Conservation (phyloP, 768 basidiomycete species). For the Hygrocybe coccinea region DNA sequence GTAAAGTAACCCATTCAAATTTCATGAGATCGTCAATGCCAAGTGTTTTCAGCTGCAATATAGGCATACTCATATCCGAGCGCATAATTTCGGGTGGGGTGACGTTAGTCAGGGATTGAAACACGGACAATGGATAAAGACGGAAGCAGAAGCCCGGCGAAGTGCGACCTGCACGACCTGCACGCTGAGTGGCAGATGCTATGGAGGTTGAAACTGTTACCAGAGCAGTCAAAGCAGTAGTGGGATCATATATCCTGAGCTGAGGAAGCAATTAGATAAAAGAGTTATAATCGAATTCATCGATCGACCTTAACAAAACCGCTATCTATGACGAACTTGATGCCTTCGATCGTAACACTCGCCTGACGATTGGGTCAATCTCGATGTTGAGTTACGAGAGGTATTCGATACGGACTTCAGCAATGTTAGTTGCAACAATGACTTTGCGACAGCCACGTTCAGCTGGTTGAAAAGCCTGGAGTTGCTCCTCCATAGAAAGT, state of each 20-base stretch:
- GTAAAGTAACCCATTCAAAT: constrained; percentile 91
- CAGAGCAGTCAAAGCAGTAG: constrained; percentile 78
- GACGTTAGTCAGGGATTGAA: constrained; percentile 56
- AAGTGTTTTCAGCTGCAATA: constrained; percentile 89
- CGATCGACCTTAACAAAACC: constrained; percentile 85
- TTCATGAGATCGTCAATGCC: constrained; percentile 94
- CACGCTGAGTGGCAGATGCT: constrained; percentile 88
- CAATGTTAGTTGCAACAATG: constrained; percentile 92
- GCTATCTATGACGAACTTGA: constrained; percentile 89
- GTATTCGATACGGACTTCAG: constrained; percentile 53
- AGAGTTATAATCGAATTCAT: not conserved
- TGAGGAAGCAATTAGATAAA: not conserved
- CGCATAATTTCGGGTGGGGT: constrained; percentile 89
- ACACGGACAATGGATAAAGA: constrained; percentile 67
- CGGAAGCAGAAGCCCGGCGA: constrained; percentile 90
- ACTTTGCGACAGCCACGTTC: constrained; percentile 80
- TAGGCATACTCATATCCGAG: constrained; percentile 84
- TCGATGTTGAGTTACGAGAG: not conserved
- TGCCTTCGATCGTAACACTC: constrained; percentile 93
- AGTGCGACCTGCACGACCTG: constrained; percentile 93
- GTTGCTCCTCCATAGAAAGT: constrained; percentile 81
- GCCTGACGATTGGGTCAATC: constrained; percentile 47
- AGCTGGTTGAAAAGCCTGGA: constrained; percentile 74
- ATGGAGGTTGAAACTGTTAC: constrained; percentile 77
- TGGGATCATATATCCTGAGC: constrained; percentile 89